Conservation (phyloP, 306 rosid genomes). For the Cicer cuneatum region DNA sequence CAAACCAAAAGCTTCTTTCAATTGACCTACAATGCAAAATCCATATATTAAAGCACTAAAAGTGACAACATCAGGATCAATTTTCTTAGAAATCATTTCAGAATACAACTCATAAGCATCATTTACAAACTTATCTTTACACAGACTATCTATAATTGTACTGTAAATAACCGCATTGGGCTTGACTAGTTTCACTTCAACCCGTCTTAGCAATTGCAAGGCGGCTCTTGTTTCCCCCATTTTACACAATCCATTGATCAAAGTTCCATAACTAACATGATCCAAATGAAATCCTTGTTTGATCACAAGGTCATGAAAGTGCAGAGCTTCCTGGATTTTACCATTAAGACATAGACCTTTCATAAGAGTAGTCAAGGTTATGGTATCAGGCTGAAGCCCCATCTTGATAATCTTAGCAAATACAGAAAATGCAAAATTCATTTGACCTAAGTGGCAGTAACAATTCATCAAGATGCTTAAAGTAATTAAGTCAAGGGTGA, state of each 20-base stretch:
- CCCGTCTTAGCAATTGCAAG: not conserved
- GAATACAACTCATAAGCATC: not conserved
- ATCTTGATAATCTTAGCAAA: not conserved
- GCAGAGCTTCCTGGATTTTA: not conserved
- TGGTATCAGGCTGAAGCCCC: not conserved
- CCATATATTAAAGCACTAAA: not conserved
- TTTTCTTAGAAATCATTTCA: not conserved
- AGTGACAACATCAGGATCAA: not conserved
- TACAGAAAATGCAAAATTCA: not conserved
- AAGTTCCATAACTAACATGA: slow-evolving; percentile 10
- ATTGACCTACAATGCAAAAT: not conserved
- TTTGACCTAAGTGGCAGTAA: not conserved
- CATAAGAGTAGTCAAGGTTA: not conserved
- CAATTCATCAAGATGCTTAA: slow-evolving; percentile 6
- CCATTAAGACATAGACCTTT: slow-evolving; percentile 7
- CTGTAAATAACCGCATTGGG: not conserved
- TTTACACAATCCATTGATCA: slow-evolving; percentile 22
- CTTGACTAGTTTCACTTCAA: not conserved
- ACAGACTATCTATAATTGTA: not conserved
- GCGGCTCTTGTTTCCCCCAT: not conserved
- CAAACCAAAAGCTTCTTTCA: slow-evolving; percentile 1
- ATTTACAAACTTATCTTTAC: slow-evolving; percentile 5
- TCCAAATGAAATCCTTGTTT: not conserved
- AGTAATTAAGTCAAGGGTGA: not conserved
- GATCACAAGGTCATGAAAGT: not conserved